These are phyloP conservation scores for Tripterygium wilfordii DNA, from an alignment of 177 flowering plant species.

Conservation along the genomic window DNA sequence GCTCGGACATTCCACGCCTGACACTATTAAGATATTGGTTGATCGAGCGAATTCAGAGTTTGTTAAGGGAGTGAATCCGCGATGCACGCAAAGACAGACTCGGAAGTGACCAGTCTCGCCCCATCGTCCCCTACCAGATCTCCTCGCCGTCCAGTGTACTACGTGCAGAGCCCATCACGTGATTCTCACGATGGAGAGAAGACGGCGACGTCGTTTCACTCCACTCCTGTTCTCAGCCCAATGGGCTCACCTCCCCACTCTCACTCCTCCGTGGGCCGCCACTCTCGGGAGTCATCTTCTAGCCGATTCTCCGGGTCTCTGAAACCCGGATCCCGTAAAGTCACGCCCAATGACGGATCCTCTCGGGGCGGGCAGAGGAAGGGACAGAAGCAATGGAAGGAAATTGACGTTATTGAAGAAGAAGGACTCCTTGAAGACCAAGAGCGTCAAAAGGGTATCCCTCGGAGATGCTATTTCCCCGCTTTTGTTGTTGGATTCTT, in stretches of 20 bases:
- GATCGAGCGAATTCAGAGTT: not conserved
- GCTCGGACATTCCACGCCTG: not conserved
- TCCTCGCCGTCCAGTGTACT: slow-evolving; percentile 61
- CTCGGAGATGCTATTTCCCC: slow-evolving; percentile 58
- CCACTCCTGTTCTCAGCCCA: slow-evolving; percentile 80
- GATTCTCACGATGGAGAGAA: slow-evolving; percentile 83
- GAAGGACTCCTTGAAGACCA: slow-evolving; percentile 73
- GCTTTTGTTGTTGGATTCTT: slow-evolving; percentile 62
- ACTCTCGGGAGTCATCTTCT: slow-evolving; percentile 83
- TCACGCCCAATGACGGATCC: slow-evolving; percentile 47
- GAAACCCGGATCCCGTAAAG: slow-evolving; percentile 66
- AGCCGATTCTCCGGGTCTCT: slow-evolving; percentile 75
- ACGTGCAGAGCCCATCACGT: slow-evolving; percentile 75
- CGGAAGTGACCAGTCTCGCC: slow-evolving; percentile 67
- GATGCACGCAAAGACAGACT: slow-evolving; percentile 77
- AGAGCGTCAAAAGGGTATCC: slow-evolving; percentile 23
- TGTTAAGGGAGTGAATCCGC: no score
- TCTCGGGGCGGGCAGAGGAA: slow-evolving; percentile 21
- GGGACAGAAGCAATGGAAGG: slow-evolving; percentile 53
- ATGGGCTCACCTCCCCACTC: slow-evolving; percentile 85
- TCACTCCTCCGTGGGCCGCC: slow-evolving; percentile 77
- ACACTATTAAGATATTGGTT: not conserved
- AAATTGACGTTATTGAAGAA: slow-evolving; percentile 67
- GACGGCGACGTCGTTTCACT: slow-evolving; percentile 67
- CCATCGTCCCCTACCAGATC: slow-evolving; percentile 68